Evolutionary conservation across 176 grass and related monocot species (phyloP), one percentile per base, ranked within the genome.

Genomic region (Oryza rufipogon): DNA sequence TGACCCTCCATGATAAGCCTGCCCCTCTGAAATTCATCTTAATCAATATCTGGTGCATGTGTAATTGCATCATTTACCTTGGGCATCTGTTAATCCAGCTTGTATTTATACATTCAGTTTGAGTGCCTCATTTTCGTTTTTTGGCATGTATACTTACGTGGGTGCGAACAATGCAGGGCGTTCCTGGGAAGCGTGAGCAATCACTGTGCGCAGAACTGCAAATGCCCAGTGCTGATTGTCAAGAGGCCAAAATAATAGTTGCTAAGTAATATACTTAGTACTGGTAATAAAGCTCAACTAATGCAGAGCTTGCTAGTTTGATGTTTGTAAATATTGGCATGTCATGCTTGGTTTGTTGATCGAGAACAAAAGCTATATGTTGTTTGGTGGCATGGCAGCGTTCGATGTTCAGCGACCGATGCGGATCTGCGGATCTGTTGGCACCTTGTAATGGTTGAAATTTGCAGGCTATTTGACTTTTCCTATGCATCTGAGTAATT

Each of bases 111-210:
- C 26, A 41, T 75, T 33, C 15, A 54, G 32, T 34, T 34, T 75
- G 9, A 4, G 17, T 75, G 72, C 56, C 30, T 32, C 30, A 30
- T 30, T 32, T 32, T 32, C 28, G 28, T 32, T 32, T 32, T 32
- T 32, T 32, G 30, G 2, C 3, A 22, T 9, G 54, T 26, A 23
- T 12, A 16, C 25, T 52, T 54, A 51, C 7, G 11, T 34, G 69
- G 16, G 14, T 64, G 41, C 17, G 26, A 25, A 64, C 13, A 68
- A 39, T 69, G 23, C 71, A 92, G 91, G 87, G 52, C 87, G 2
- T 86, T 92, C 23, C 82, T 92, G 14, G 91, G 91, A 42, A 89
- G 91, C 44, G 91, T 92, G 17, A 92, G 91, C 80, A 88, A 84
- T 66, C 76, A 92, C 71, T 92, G 91, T 75, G 91, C 91, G 4